Evolutionary conservation across 345 rosid species (phyloP).

Genomic region (Theobroma cacao): DNA sequence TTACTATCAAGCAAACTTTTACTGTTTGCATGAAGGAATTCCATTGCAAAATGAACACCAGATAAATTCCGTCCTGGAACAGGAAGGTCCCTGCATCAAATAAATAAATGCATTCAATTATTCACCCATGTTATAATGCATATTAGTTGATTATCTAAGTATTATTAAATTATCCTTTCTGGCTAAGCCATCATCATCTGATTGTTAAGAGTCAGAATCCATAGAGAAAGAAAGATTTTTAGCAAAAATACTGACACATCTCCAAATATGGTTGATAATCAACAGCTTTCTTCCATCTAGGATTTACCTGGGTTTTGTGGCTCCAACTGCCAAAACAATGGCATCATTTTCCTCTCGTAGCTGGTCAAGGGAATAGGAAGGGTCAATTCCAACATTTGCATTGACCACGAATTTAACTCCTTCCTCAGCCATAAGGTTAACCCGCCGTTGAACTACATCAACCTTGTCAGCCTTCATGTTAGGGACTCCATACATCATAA

Average conservation of each 20-base stretch:
- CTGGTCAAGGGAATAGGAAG: conserved; percentile 63
- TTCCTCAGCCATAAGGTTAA: conserved; percentile 85
- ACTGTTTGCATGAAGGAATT: conserved; percentile 92
- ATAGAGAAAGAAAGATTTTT: background rate
- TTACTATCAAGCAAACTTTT: conserved; percentile 97
- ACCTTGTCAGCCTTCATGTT: conserved; percentile 98
- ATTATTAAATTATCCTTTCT: background rate
- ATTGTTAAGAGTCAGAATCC: background rate
- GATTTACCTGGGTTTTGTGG: conserved; percentile 90
- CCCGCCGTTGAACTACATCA: conserved; percentile 90
- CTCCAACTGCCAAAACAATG: conserved; percentile 84
- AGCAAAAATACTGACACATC: background rate
- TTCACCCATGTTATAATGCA: background rate
- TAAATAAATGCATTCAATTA: background rate
- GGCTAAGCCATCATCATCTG: background rate
- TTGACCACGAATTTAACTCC: conserved; percentile 85
- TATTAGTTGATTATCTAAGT: background rate
- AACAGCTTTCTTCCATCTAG: background rate
- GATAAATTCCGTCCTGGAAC: conserved; percentile 85
- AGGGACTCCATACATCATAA: conserved; percentile 99
- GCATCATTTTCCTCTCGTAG: conserved; percentile 84
- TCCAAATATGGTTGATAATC: background rate
- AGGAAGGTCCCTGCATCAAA: conserved; percentile 85
- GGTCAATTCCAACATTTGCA: conserved; percentile 87
- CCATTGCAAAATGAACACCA: conserved; percentile 98